phyloP scores from a whole-genome alignment of 371 early-diverging fungal species.

The Apophysomyces variabilis region DNA sequence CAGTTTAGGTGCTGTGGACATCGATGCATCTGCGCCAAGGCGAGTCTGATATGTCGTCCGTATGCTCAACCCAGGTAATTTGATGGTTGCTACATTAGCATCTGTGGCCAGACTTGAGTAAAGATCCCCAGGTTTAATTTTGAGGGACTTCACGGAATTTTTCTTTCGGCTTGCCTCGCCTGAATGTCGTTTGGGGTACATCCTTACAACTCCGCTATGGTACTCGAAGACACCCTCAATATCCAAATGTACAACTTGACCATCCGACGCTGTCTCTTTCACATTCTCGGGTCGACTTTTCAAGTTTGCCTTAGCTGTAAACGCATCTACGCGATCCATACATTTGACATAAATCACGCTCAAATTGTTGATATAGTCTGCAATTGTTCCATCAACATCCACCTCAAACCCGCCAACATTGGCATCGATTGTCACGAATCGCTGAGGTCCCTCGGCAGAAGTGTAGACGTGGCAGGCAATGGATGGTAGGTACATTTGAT shows the following conservation, averaged over 20 bases:
- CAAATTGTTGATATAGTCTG: conserved; percentile 72
- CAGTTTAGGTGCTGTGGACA: conserved; percentile 48
- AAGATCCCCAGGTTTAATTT: conserved; percentile 19
- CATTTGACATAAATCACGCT: conserved; percentile 70
- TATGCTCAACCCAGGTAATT: conserved; percentile 72
- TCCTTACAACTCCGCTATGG: conserved; percentile 49
- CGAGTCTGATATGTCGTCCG: conserved; percentile 67
- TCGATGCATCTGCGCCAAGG: conserved; percentile 53
- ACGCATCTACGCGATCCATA: conserved; percentile 55
- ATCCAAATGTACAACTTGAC: conserved; percentile 34
- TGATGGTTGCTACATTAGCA: conserved; percentile 61
- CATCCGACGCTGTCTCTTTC: conserved; percentile 1
- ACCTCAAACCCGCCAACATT: conserved; percentile 70
- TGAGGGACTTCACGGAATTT: conserved; percentile 10
- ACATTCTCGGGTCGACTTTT: conserved; percentile 19
- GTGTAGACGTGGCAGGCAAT: conserved; percentile 62
- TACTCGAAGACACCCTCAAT: conserved; percentile 48
- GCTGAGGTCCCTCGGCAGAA: conserved; percentile 31
- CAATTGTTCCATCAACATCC: conserved; percentile 70
- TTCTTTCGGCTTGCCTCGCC: conserved; percentile 24
- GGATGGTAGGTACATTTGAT: conserved; percentile 65
- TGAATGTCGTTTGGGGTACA: conserved; percentile 59
- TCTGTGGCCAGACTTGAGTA: conserved; percentile 25
- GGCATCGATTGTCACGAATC: conserved; percentile 62
- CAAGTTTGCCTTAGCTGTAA: conserved; percentile 47